Evolutionary conservation across 805 yeast species (phyloP), one percentile per base, ranked within the genome.

Genomic region (Ogataea wickerhamii): DNA sequence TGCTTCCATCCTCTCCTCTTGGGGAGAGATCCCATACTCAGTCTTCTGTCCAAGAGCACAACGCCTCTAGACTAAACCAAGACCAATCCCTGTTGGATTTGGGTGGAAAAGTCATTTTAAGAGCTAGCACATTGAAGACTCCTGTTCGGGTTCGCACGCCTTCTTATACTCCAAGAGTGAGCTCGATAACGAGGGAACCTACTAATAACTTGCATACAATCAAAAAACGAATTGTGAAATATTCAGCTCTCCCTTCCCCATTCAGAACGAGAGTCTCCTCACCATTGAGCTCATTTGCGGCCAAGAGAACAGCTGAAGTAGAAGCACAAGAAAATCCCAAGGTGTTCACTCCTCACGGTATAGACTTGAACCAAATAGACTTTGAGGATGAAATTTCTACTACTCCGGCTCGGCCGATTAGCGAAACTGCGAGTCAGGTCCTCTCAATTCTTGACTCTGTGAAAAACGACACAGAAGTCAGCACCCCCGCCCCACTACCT

Each of bases 181-280:
- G 36, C 12, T 29, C 40, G 4, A 30, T 45, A 8, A 45, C 44
- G 7, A 43, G 51, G 28, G 38, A 34, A 11, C 20, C 49, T 16
- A 22, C 36, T 5, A 32, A 27, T 5, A 38, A 40, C 13, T 53
- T 48, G 8, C 47, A 43, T 12, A 46, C 58, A 2, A 42, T 40
- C 30, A 59, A 50, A 34, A 49, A 48, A 34, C 49, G 66, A 39
- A 51, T 61, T 22, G 51, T 58, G 4, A 47, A 43, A 18, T 61
- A 56, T 29, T 48, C 61, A 5, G 37, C 51, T 6, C 42, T 56
- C 8, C 57, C 63, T 4, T 53, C 56, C 2, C 58, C 62, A 4
- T 48, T 51, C 31, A 45, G 53, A 26, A 38, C 47, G 21, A 43
- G 60, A 25, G 44, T 55, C 3, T 46, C 52, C 6, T 55, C 66